A percentile compares a stretch with the other conserved stretches of the same genome.
Conservation (phyloP, 371 early-diverging fungal genomes). For the Mucor indicus region DNA sequence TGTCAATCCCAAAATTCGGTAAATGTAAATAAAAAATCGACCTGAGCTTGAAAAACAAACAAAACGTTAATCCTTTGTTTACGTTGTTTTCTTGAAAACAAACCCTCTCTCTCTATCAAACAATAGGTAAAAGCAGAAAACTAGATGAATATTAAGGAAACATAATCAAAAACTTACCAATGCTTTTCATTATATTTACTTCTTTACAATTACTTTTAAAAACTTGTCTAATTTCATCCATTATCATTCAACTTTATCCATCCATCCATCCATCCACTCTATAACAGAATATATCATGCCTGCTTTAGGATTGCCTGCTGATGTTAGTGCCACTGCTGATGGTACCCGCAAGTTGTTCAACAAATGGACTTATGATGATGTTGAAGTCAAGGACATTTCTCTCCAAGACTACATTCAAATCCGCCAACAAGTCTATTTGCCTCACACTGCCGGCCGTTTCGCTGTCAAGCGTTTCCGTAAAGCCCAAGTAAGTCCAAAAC, state of each 20-base stretch:
- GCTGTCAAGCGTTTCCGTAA: constrained; percentile 94
- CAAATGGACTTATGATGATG: constrained; percentile 90
- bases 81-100: too few species aligned
- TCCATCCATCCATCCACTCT: constrained; percentile 15
- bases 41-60: too few species aligned
- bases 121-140: too few species aligned
- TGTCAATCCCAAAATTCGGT: too few species aligned
- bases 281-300: constrained; percentile 8
- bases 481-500: constrained; percentile 77
- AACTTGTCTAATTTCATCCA: too few species aligned
- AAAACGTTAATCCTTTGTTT: too few species aligned
- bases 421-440: constrained; percentile 87
- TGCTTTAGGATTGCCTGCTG: constrained; percentile 26
- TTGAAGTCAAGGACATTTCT: constrained; percentile 90
- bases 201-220: too few species aligned
- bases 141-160: too few species aligned
- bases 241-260: constrained; percentile 25
- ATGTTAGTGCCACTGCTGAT: constrained; percentile 36
- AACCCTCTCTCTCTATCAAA: too few species aligned
- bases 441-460: constrained; percentile 97
- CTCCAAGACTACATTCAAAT: constrained; percentile 90
- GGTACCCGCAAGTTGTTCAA: constrained; percentile 73
- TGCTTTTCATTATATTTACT: too few species aligned
- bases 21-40: not conserved
- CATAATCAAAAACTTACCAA: too few species aligned